These are phyloP conservation scores for Cladosporium sp. DNA, from an alignment of 2,329 filamentous ascomycete species.

Conservation along the genomic window DNA sequence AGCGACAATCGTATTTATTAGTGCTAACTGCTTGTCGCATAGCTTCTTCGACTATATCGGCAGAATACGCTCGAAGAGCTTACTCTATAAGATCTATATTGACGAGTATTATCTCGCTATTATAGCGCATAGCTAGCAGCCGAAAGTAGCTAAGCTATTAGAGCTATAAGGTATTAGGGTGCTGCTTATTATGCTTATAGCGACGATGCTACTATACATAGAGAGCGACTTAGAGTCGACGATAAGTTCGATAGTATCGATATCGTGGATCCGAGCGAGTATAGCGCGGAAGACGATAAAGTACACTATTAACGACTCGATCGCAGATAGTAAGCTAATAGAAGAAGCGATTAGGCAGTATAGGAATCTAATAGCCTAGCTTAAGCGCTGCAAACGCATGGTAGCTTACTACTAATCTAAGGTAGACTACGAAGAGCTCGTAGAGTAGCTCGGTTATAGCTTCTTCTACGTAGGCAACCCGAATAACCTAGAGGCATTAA, in stretches of 20 bases:
- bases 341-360: not conserved
- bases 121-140: not conserved
- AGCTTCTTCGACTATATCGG: constrained; percentile 14
- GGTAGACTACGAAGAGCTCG: constrained; percentile 15
- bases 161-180: not conserved
- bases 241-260: not conserved
- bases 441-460: constrained; percentile 11
- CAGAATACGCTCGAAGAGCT: constrained; percentile 11
- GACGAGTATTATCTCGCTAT: not conserved
- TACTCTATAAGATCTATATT: constrained; percentile 15
- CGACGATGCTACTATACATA: not conserved
- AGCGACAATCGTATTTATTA: constrained; percentile 9
- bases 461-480: constrained; percentile 16
- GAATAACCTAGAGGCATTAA: constrained; percentile 14
- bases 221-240: not conserved
- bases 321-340: not conserved
- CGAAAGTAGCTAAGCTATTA: not conserved
- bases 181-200: not conserved
- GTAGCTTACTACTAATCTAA: constrained; percentile 20
- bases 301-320: not conserved
- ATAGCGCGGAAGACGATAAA: not conserved
- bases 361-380: not conserved
- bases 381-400: not conserved
- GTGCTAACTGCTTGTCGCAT: not conserved
- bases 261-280: not conserved